Evolutionary conservation across 148 eudicot genomes (phyloP).

Genomic region (Fallopia convolvulus): DNA sequence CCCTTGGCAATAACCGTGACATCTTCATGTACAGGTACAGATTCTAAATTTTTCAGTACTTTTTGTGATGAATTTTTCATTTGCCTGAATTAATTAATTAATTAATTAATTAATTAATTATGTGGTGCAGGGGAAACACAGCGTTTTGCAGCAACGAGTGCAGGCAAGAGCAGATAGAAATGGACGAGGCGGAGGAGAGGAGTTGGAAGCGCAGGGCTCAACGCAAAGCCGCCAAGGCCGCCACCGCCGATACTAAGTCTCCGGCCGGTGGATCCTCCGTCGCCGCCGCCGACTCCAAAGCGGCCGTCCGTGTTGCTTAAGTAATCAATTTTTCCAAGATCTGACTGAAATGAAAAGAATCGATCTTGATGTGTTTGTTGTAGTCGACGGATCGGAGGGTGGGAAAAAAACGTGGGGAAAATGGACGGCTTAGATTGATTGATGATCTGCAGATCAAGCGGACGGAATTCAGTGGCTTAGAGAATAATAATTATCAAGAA

Average conservation of each 20-base stretch:
- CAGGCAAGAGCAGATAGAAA: slow-evolving; percentile 47
- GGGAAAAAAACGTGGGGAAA: neutral
- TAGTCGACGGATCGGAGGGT: neutral
- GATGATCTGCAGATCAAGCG: neutral
- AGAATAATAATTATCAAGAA: neutral
- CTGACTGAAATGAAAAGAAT: neutral
- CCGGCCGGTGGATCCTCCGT: neutral
- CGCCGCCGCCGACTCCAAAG: neutral
- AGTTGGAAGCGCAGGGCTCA: slow-evolving; percentile 16
- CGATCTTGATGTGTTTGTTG: neutral
- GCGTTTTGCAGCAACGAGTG: slow-evolving; percentile 61
- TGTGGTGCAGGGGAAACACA: slow-evolving; percentile 38
- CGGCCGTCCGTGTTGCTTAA: neutral
- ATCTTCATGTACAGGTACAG: slow-evolving; percentile 56
- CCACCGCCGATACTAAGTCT: neutral
- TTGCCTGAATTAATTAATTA: neutral
- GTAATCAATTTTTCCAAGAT: neutral
- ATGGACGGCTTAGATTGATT: neutral
- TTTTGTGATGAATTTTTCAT: neutral
- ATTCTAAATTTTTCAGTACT: neutral
- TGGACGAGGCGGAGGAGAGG: slow-evolving; percentile 44
- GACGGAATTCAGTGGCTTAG: neutral
- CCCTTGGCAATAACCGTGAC: slow-evolving; percentile 33
- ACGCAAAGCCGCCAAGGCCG: neutral
- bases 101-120: neutral